phyloP scores from a whole-genome alignment of 1,139 yeast species.

The Kurtzmaniella quercitrusa region DNA sequence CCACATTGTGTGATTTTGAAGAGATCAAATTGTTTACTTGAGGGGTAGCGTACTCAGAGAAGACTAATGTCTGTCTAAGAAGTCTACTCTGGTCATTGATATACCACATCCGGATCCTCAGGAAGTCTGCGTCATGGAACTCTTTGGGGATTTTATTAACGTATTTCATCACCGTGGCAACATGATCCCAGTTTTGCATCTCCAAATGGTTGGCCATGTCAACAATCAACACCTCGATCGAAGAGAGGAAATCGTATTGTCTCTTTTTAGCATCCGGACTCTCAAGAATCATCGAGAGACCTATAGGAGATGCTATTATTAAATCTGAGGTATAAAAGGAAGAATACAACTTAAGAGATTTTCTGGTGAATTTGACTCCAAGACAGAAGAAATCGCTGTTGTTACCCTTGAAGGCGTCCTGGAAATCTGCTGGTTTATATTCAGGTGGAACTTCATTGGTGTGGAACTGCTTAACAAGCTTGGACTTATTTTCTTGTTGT shows the following conservation, averaged over 20 bases:
- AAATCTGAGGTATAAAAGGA: conserved; percentile 84
- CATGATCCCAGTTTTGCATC: conserved; percentile 93
- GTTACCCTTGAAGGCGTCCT: conserved; percentile 78
- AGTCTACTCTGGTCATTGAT: conserved; percentile 76
- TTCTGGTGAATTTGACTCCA: conserved; percentile 86
- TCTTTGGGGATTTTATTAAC: conserved; percentile 72
- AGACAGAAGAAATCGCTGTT: conserved; percentile 87
- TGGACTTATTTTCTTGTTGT: conserved; percentile 76
- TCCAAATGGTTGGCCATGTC: conserved; percentile 86
- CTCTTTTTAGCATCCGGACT: conserved; percentile 57
- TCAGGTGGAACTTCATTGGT: conserved; percentile 50
- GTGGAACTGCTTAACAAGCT: conserved; percentile 68
- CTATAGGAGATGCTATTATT: conserved; percentile 88
- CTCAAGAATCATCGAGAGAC: conserved; percentile 75
- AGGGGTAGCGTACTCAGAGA: conserved; percentile 75
- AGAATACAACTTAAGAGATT: conserved; percentile 77
- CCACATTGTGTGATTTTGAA: conserved; percentile 55
- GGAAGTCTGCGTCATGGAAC: conserved; percentile 84
- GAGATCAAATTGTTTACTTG: conserved; percentile 66
- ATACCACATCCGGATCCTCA: conserved; percentile 89
- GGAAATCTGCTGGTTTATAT: conserved; percentile 80
- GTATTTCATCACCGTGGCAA: conserved; percentile 64
- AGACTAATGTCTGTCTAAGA: conserved; percentile 74
- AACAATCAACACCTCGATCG: conserved; percentile 74
- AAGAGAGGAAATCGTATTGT: conserved; percentile 72